Base-by-base conservation (phyloP, 106 monocot species). In the Triglochin maritima region DNA sequence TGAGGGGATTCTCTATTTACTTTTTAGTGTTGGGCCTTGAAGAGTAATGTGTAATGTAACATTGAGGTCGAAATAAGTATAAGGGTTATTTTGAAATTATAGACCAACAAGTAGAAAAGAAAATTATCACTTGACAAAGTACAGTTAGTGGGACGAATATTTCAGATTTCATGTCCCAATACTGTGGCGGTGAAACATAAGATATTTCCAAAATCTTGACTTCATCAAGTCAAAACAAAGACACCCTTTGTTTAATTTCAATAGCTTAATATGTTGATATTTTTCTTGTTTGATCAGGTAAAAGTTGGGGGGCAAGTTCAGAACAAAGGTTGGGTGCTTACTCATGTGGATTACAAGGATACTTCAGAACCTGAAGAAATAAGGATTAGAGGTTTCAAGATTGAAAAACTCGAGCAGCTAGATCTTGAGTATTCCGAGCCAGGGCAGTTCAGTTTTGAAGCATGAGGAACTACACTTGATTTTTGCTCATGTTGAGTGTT, bases 261-360 rank as follows among this genome's bases (percentile, higher is more conserved):
- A 51, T 72, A 47, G 8, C 29, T 14, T 13, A 47, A 15, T 69
- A 41, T 11, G 8, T 7, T 60, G 3, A 68, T 9, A 4, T 60
- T 47, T 45, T 43, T 49, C 17, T 15, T n/a, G 47, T 66, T 68
- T 15, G 17, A 75, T 46, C 50, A 94, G 93, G 86, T 89, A 49
- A 77, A 86, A 77, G 72, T 89, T 49, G 74, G 50, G 68, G 94
- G 94, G 42, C 57, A 48, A 59, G 49, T 94, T 69, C 70, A 78
- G 41, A 94, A 94, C 77, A 87, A 79, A 7, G 94, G 94, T 56
- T 94, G 94, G 94, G 16, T 9, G 10, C 66, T 94, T 50, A 61
- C 82, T 60, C 80, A 81, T 57, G 71, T 83, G 14, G 89, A 94
- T 63, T 76, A 79, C 73, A 94, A 87, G 60, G 94, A 94, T 63